Conservation (phyloP, 257 asterid species). For the Fraxinus quadrangulata region DNA sequence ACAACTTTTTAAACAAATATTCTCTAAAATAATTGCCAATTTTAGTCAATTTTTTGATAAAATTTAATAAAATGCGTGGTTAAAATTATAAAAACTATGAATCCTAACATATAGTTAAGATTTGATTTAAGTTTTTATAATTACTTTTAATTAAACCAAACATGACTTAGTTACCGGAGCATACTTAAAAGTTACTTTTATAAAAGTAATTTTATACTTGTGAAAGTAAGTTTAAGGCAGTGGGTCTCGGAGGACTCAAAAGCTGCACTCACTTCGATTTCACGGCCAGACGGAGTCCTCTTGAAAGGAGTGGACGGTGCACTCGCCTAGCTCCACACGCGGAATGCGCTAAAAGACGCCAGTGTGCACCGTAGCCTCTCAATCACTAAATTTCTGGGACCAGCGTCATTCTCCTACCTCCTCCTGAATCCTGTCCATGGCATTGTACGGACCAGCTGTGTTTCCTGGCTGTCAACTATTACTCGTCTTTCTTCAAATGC, state of each 20-base stretch:
- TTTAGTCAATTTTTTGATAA: no score
- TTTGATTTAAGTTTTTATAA: no score
- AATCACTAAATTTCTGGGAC: slow-evolving; percentile 22
- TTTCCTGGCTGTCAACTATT: slow-evolving; percentile 39
- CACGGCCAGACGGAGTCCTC: neutral
- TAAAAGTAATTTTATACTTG: no score
- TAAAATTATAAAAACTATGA: no score
- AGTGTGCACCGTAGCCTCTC: slow-evolving; percentile 6
- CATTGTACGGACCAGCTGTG: slow-evolving; percentile 32
- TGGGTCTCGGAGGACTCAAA: slow-evolving; percentile 23
- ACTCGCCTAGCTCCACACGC: slow-evolving; percentile 10
- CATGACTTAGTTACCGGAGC: no score
- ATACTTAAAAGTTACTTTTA: no score
- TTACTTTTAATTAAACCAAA: no score
- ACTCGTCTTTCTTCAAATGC: slow-evolving; percentile 41
- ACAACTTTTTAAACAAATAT: no score
- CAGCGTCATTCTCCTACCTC: neutral
- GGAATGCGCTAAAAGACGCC: slow-evolving; percentile 37
- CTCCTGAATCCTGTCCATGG: slow-evolving; percentile 42
- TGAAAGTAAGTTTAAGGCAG: neutral
- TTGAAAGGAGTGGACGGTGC: neutral
- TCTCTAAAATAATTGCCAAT: no score
- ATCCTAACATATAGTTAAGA: no score
- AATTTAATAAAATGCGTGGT: no score
- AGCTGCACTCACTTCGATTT: slow-evolving; percentile 19